Evolutionary conservation across 2,329 filamentous ascomycete species (phyloP), one percentile per base, ranked within the genome.

Genomic region (Juglanconis oblonga): DNA sequence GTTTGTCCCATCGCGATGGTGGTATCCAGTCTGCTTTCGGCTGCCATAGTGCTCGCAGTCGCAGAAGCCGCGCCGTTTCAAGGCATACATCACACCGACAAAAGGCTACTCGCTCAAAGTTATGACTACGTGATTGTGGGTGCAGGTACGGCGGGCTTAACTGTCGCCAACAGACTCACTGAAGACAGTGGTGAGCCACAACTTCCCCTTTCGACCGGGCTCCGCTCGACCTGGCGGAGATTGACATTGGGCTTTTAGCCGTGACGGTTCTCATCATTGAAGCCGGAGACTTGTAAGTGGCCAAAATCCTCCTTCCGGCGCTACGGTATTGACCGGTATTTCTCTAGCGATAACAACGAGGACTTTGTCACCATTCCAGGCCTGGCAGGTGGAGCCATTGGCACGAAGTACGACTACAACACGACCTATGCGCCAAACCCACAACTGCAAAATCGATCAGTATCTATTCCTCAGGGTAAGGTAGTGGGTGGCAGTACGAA

Each of bases 191-290:
- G 64, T 64, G 55, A 60, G 64, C 31, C 29, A 11, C 14, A 24
- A 5, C 9, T 4, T 1, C 33, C 3, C 17, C 29, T 52, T 24
- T 24, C 24, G 24, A 24, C 24, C 24, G 24, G 24, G 24, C 33
- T 44, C 7, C 10, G 5, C 10, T 4, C 14, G n/a, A 2, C 4
- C 38, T 4, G 42, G 11, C 14, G 6, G 3, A 11, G 38, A 42
- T 48, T 66, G 24, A 66, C 58, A 14, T 8, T n/a, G 2, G 17
- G 6, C 8, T 31, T 53, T 45, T 50, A 53, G 61, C 17, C 64
- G 66, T 68, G 8, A 68, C 65, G 29, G 68, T 72, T 11, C 65
- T 72, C 31, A 65, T 72, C 13, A 68, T 72, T 32, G 70, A 72
- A 55, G 70, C 70, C 36, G 59, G 59, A 35, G 55, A 55, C 5